Conservation (phyloP, 2,329 filamentous ascomycete species). For the Trichoderma semiorbis region DNA sequence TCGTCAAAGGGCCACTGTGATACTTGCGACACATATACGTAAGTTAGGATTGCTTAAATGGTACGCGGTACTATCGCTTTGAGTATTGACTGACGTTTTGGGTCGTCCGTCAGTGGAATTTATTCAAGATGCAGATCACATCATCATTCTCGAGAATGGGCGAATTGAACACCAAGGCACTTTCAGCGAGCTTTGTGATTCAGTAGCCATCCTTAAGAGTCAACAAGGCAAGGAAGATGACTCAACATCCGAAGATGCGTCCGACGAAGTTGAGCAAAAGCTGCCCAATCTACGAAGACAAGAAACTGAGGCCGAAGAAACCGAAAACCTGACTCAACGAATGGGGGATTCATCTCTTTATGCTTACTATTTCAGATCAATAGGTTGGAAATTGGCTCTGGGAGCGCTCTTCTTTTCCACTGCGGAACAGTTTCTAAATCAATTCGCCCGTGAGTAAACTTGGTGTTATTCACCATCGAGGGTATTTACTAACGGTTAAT, state of each 20-base stretch:
- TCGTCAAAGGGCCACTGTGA: constrained; percentile 34
- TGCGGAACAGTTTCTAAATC: background rate
- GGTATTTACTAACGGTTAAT: background rate
- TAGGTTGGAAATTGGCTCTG: background rate
- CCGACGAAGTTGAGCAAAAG: background rate
- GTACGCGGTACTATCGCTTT: background rate
- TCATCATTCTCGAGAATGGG: constrained; percentile 26
- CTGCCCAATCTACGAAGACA: background rate
- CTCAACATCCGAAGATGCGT: background rate
- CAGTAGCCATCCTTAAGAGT: background rate
- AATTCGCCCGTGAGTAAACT: background rate
- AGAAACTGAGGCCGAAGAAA: background rate
- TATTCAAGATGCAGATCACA: constrained; percentile 25
- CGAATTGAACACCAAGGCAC: constrained; percentile 23
- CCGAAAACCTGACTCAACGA: constrained; percentile 10
- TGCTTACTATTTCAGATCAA: background rate
- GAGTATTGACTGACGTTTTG: background rate
- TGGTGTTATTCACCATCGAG: background rate
- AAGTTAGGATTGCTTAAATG: background rate
- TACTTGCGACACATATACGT: constrained; percentile 33
- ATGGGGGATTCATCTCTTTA: background rate
- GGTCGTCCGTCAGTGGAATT: constrained; percentile 12
- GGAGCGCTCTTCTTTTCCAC: background rate
- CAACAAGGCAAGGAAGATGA: background rate
- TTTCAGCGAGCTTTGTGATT: background rate